These are phyloP conservation scores for Scytalidium lignicola DNA, from an alignment of 2,329 filamentous ascomycete genomes.

Conservation along the genomic window DNA sequence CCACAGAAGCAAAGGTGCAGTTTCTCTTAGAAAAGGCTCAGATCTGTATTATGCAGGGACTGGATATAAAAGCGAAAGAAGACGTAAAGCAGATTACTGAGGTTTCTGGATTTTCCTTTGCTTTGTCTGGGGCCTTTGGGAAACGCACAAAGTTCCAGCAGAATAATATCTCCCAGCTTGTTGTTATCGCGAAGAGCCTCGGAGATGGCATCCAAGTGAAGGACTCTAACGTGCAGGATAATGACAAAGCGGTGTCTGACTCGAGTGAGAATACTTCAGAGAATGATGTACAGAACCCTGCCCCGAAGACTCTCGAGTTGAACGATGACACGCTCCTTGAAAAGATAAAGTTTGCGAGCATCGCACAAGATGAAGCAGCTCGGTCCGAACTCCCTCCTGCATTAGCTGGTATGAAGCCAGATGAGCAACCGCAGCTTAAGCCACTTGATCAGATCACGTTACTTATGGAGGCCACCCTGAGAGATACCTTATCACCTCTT, in stretches of 20 bases:
- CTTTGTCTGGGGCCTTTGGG: conserved; percentile 78
- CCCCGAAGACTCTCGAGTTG: conserved; percentile 67
- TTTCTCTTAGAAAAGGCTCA: conserved; percentile 80
- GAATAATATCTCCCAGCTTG: conserved; percentile 77
- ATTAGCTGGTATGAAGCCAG: conserved; percentile 64
- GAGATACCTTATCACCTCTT: conserved; percentile 76
- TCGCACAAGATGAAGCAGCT: conserved; percentile 32
- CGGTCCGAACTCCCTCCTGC: conserved; percentile 51
- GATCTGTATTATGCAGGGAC: conserved; percentile 77
- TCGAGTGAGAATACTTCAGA: conserved; percentile 14
- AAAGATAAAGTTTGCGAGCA: conserved; percentile 70
- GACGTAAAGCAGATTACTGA: conserved; percentile 64
- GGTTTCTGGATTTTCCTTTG: conserved; percentile 70
- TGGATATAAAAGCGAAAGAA: conserved; percentile 68
- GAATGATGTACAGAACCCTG: conserved; percentile 23
- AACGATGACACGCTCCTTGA: conserved; percentile 94
- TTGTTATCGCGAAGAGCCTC: conserved; percentile 80
- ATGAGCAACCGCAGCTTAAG: conserved; percentile 74
- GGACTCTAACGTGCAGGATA: conserved; percentile 7
- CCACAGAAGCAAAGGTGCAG: conserved; percentile 51
- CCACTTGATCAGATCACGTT: conserved; percentile 88
- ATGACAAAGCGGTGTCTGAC: conserved; percentile 8
- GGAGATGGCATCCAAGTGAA: conserved; percentile 25
- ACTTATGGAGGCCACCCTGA: conserved; percentile 80
- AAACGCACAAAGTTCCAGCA: conserved; percentile 80